phyloP scores from a whole-genome alignment of 306 rosid species.

The Citrullus amarus region DNA sequence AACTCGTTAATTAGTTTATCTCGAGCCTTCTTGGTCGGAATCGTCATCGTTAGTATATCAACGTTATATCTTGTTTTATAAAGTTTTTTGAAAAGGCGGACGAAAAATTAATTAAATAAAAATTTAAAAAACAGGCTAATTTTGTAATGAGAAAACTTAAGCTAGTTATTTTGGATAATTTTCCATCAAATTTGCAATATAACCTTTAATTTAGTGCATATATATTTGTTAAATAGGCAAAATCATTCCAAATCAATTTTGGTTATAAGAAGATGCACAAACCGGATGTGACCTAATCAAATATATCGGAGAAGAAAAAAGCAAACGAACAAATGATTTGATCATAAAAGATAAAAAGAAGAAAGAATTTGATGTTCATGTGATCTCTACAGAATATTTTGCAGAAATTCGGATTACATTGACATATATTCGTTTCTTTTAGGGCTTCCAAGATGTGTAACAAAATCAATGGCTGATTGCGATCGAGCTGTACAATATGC shows the following conservation, averaged over 20 bases:
- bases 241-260: background rate
- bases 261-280: background rate
- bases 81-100: no score
- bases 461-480: constrained; percentile 8
- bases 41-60: no score
- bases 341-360: background rate
- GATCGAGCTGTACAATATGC: constrained; percentile 2
- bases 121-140: no score
- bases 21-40: no score
- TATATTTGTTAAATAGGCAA: no score
- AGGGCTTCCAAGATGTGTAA: background rate
- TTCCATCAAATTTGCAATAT: no score
- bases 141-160: no score
- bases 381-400: background rate
- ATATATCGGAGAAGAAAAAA: background rate
- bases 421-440: background rate
- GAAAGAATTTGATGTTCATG: background rate
- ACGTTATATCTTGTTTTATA: no score
- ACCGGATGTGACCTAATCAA: background rate
- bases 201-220: no score
- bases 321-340: background rate
- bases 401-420: background rate
- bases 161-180: no score
- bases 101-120: no score
- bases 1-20: no score